A percentile compares a stretch with the other conserved stretches of the same genome.
phyloP scores from a whole-genome alignment of 805 yeast species.

The Saccharomyces mikatae region DNA sequence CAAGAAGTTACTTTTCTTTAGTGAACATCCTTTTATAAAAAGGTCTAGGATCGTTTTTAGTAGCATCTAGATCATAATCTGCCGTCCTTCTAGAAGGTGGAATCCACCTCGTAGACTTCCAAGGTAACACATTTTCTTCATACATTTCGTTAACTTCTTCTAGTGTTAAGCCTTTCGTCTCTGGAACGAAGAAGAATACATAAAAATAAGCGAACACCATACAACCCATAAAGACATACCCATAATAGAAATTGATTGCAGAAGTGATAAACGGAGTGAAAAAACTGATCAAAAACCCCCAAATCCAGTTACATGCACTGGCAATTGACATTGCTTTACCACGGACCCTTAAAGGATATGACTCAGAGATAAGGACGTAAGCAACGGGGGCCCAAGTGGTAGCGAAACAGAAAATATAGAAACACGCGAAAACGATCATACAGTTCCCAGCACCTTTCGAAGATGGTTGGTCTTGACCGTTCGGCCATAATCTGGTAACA shows the following conservation, averaged over 20 bases:
- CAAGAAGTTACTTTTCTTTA: conserved; percentile 6
- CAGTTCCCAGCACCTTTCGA: conserved; percentile 53
- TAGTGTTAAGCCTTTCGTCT: conserved; percentile 72
- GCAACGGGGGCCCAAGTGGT: conserved; percentile 66
- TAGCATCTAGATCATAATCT: conserved; percentile 23
- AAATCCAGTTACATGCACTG: conserved; percentile 52
- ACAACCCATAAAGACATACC: conserved; percentile 58
- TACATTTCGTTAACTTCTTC: conserved; percentile 73
- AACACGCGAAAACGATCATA: conserved; percentile 60
- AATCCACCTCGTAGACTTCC: conserved; percentile 44
- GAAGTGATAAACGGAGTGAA: conserved; percentile 67
- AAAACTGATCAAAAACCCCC: conserved; percentile 61
- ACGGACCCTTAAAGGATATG: conserved; percentile 62
- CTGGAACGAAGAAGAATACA: conserved; percentile 65
- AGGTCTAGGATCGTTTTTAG: conserved; percentile 25
- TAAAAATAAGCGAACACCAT: conserved; percentile 52
- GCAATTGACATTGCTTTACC: conserved; percentile 48
- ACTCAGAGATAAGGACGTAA: conserved; percentile 54
- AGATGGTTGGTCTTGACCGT: conserved; percentile 35
- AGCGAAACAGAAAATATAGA: conserved; percentile 61
- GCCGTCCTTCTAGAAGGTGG: conserved; percentile 38
- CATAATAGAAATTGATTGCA: conserved; percentile 63
- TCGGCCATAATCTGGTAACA: conserved; percentile 36
- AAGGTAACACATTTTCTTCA: conserved; percentile 36
- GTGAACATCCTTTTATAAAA: conserved; percentile 22